A percentile compares a stretch with the other conserved stretches of the same genome.
phyloP scores from a whole-genome alignment of 192 early-diverging fungal genomes.

The Coemansia sp. region DNA sequence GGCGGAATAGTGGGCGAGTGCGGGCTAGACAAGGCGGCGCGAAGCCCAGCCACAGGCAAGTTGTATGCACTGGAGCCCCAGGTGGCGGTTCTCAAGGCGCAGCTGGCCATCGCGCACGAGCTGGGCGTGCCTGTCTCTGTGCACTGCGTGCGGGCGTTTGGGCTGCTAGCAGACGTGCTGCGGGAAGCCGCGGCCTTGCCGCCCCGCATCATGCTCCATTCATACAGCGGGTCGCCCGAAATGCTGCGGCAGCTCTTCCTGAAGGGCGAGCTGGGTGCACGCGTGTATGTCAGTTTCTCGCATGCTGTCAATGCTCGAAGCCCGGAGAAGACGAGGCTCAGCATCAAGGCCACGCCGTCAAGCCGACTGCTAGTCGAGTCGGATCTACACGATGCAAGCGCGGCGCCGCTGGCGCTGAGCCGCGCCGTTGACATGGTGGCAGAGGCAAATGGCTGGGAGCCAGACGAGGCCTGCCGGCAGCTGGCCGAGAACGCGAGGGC shows the following conservation, averaged over 20 bases:
- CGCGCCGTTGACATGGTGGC: slow-evolving; percentile 20
- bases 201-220: slow-evolving; percentile 78
- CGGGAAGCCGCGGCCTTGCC: slow-evolving; percentile 46
- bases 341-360: slow-evolving; percentile 69
- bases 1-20: slow-evolving; percentile 44
- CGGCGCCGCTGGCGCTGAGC: slow-evolving; percentile 16
- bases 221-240: slow-evolving; percentile 76
- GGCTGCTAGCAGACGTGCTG: slow-evolving; percentile 50
- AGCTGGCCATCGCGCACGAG: slow-evolving; percentile 67
- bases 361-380: slow-evolving; percentile 78
- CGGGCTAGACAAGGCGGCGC: slow-evolving; percentile 46
- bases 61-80: slow-evolving; percentile 35
- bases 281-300: slow-evolving; percentile 79
- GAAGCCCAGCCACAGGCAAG: slow-evolving; percentile 17
- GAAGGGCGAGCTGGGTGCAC: slow-evolving; percentile 25
- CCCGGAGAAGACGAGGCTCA: slow-evolving; percentile 39
- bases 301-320: slow-evolving; percentile 66
- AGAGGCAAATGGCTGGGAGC: slow-evolving; percentile 29
- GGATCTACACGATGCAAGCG: slow-evolving; percentile 57
- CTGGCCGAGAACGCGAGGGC: slow-evolving; percentile 24
- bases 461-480: slow-evolving; percentile 5
- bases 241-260: slow-evolving; percentile 52
- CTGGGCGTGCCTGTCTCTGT: slow-evolving; percentile 61
- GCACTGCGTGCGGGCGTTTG: slow-evolving; percentile 77
- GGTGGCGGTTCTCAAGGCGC: slow-evolving; percentile 54